Base-by-base conservation (phyloP, 805 yeast species). In the Gaillardinia entomophila region DNA sequence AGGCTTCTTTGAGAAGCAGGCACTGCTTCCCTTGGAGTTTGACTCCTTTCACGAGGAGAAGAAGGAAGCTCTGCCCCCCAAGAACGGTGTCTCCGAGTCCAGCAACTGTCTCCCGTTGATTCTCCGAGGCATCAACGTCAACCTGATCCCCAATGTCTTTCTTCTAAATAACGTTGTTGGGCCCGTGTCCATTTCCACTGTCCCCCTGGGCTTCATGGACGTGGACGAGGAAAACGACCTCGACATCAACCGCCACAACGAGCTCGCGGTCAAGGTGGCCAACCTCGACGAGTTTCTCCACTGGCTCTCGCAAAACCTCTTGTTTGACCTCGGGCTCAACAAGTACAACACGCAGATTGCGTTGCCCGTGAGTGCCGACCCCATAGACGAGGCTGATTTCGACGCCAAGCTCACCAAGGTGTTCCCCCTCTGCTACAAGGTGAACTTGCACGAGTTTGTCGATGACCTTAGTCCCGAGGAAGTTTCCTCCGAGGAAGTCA, bases 31-130 rank as follows among this genome's bases (percentile, higher is more conserved):
- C 6, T 19, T 19, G 10, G 8, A 19, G 10, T 6, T 6, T 6
- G 22, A 19, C 10, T 19, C 6, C 10, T 19, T 10, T 19, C 6
- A 19, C 10, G 22, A 19, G 8, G 22, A 19, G 8, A 19, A 19
- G 22, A 19, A 10, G 22, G 22, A 19, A 10, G 22, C 22, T 10
- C 6, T 10, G 22, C 22, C 22, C 10, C 13, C 31, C 23, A 17
- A n/a, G 19, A 28, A 24, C 12, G 29, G 35, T 16, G 37, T 45
- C 2, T 42, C 58, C 2, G 69, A 65, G 32, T 56, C 70, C 1
- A 58, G 84, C 4, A 82, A 79, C 41, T 79, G 79, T 55, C 53
- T 82, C 22, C 89, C 88, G 2, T 75, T 83, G 54, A 63, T 83
- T 8, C 53, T 83, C 17, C 59, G 89, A 37, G 74, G 79, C 26